Conservation (phyloP, 208 protist genomes). For the Trypanosoma melophagium region DNA sequence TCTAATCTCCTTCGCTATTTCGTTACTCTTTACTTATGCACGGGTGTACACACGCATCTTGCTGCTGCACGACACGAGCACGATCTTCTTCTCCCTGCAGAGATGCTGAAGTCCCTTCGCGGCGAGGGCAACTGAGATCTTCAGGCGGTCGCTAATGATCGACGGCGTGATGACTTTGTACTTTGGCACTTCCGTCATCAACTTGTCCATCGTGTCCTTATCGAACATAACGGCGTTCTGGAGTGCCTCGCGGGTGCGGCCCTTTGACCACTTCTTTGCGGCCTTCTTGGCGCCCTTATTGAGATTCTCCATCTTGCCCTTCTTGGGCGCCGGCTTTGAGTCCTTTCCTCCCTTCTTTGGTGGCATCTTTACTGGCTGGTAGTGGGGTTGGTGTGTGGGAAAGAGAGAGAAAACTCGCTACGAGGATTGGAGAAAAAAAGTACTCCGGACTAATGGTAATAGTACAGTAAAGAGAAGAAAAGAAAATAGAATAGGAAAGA, state of each 20-base stretch:
- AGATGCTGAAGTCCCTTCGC: conserved; percentile 85
- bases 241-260: conserved; percentile 84
- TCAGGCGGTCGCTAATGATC: conserved; percentile 89
- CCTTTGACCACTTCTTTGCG: conserved; percentile 94
- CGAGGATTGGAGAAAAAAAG: too few species aligned
- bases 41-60: conserved; percentile 84
- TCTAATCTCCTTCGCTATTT: neutral
- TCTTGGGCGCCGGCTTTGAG: conserved; percentile 40
- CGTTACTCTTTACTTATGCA: conserved; percentile 25
- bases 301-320: conserved; percentile 55
- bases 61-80: conserved; percentile 73
- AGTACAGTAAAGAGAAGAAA: neutral
- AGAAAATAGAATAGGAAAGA: neutral
- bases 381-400: neutral
- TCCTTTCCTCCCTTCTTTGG: conserved; percentile 55
- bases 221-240: conserved; percentile 92
- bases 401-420: neutral
- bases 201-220: conserved; percentile 83
- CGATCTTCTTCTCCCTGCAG: conserved; percentile 80
- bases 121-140: conserved; percentile 86
- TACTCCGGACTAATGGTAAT: neutral
- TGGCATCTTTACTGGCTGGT: conserved; percentile 33
- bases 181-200: conserved; percentile 89
- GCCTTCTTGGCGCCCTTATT: conserved; percentile 83
- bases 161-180: conserved; percentile 91